Percentiles rank a stretch among this genome's conserved stretches.
These are phyloP conservation scores for Clitoria ternatea DNA, from an alignment of 306 rosid species.

Conservation along the genomic window DNA sequence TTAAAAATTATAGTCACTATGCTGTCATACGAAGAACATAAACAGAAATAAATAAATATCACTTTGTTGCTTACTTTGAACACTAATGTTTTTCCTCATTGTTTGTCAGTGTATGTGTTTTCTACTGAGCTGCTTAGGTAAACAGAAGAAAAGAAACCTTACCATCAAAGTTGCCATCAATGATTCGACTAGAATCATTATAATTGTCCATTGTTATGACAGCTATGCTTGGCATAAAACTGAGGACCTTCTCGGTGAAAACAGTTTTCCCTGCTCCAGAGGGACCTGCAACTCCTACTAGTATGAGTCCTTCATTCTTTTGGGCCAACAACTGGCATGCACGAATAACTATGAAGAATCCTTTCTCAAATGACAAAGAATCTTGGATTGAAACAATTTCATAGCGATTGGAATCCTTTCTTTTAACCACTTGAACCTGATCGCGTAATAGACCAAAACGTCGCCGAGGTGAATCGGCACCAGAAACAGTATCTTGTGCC, in stretches of 20 bases:
- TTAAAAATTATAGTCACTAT: neutral
- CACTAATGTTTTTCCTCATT: neutral
- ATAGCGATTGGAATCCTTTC: slow-evolving; percentile 72
- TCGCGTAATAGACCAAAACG: slow-evolving; percentile 78
- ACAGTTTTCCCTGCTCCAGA: slow-evolving; percentile 99
- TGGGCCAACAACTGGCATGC: slow-evolving; percentile 94
- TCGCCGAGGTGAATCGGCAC: slow-evolving; percentile 65
- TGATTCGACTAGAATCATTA: slow-evolving; percentile 87
- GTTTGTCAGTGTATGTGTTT: neutral
- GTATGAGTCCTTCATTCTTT: slow-evolving; percentile 76
- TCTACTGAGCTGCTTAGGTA: neutral
- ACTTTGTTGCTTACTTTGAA: neutral
- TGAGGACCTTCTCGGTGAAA: slow-evolving; percentile 87
- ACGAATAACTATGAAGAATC: slow-evolving; percentile 90
- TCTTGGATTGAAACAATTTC: slow-evolving; percentile 82
- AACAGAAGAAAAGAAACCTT: neutral
- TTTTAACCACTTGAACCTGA: slow-evolving; percentile 76
- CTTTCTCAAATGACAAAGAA: slow-evolving; percentile 85
- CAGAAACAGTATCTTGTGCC: slow-evolving; percentile 61
- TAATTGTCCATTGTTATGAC: slow-evolving; percentile 95
- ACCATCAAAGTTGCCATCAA: slow-evolving; percentile 98
- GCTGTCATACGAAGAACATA: neutral
- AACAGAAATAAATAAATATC: neutral
- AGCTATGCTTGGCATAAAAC: slow-evolving; percentile 90
- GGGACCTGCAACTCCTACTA: slow-evolving; percentile 98